A percentile compares a stretch with the other conserved stretches of the same genome.
Evolutionary conservation across 2,329 filamentous ascomycete genomes (phyloP).

Genomic region (Exserohilum turcica): DNA sequence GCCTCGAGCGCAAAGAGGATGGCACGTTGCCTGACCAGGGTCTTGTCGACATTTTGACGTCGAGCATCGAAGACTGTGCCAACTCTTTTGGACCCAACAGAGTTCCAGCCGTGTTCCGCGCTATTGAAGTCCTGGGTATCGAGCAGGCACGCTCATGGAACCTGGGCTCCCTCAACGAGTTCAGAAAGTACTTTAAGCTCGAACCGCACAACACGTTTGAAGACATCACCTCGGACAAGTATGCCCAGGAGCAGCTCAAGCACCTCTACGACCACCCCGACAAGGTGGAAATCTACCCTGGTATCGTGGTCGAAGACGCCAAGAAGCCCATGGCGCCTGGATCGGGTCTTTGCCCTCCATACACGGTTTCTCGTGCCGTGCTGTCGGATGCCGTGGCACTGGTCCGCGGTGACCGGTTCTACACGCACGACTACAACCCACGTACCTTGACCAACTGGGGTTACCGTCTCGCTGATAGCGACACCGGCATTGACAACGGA

Average conservation of each 20-base stretch:
- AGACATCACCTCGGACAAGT: constrained; percentile 79
- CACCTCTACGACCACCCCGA: constrained; percentile 74
- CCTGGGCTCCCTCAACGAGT: constrained; percentile 79
- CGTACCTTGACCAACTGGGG: constrained; percentile 83
- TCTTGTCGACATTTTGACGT: constrained; percentile 70
- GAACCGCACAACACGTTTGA: constrained; percentile 78
- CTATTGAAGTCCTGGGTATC: constrained; percentile 81
- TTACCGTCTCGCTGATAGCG: constrained; percentile 74
- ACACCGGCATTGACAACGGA: constrained; percentile 76
- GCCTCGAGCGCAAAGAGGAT: constrained; percentile 66
- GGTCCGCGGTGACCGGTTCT: constrained; percentile 77
- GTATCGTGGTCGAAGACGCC: constrained; percentile 74
- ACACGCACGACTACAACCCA: constrained; percentile 74
- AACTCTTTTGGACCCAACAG: constrained; percentile 66
- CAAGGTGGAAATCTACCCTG: constrained; percentile 79
- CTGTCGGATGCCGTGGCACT: constrained; percentile 79
- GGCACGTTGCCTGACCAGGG: constrained; percentile 78
- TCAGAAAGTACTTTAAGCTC: constrained; percentile 79
- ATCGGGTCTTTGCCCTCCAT: constrained; percentile 75
- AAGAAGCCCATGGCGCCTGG: constrained; percentile 72
- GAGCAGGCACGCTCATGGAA: constrained; percentile 78
- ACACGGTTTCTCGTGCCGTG: constrained; percentile 77
- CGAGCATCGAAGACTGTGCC: constrained; percentile 76
- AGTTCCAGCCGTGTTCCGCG: constrained; percentile 73
- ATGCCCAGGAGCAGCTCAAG: constrained; percentile 67